These are phyloP conservation scores for Cryptosporidium muris DNA, from an alignment of 169 alveolate genomes.

Conservation along the genomic window DNA sequence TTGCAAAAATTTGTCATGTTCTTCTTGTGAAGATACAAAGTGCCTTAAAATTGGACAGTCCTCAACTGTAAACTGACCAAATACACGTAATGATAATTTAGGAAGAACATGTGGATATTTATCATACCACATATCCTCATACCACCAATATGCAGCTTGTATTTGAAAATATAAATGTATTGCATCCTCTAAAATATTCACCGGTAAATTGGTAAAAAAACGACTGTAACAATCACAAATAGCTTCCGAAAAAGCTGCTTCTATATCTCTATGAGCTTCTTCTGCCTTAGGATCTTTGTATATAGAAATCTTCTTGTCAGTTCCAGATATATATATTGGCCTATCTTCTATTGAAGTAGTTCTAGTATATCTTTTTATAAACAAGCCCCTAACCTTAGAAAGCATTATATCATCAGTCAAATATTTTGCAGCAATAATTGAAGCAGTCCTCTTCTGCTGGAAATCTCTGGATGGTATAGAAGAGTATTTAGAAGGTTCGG, in stretches of 20 bases:
- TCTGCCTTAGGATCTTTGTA: constrained; percentile 24
- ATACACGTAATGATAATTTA: constrained; percentile 78
- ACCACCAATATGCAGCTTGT: constrained; percentile 93
- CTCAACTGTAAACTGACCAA: constrained; percentile 82
- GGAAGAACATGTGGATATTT: constrained; percentile 81
- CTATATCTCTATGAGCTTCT: constrained; percentile 63
- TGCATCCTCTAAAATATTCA: constrained; percentile 83
- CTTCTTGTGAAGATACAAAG: constrained; percentile 77
- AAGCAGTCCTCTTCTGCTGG: constrained; percentile 33
- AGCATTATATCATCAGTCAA: constrained; percentile 56
- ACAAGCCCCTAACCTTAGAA: constrained; percentile 59
- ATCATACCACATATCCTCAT: constrained; percentile 88
- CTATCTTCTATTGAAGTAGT: constrained; percentile 20
- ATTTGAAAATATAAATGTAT: constrained; percentile 87
- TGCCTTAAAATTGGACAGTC: constrained; percentile 82
- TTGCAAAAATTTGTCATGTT: constrained; percentile 76
- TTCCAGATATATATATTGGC: background rate
- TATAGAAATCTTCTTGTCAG: background rate
- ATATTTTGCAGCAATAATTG: constrained; percentile 57
- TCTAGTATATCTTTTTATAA: constrained; percentile 46
- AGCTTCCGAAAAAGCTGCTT: constrained; percentile 60
- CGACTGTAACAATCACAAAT: constrained; percentile 87
- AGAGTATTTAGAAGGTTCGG: too few species aligned
- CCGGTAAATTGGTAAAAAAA: constrained; percentile 88
- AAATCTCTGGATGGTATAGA: background rate